phyloP scores from a whole-genome alignment of 73 alveolate genomes.

The Paramecium tetraurelia region DNA sequence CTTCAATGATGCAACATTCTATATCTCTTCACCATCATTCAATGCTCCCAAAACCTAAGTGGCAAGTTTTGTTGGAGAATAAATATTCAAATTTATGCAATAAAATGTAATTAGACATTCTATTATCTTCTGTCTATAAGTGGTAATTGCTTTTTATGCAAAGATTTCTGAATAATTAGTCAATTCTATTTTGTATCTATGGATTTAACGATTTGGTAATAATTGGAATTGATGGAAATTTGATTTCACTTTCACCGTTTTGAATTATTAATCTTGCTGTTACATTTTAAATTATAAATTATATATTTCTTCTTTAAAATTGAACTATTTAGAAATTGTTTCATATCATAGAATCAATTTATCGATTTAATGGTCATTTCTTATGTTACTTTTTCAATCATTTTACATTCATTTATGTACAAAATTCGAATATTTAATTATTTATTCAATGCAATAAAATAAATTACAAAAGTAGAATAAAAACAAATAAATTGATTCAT shows the following conservation, averaged over 20 bases:
- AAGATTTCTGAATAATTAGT: background rate
- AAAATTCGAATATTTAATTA: background rate
- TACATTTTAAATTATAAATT: background rate
- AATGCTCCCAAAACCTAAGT: background rate
- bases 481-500: background rate
- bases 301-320: background rate
- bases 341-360: background rate
- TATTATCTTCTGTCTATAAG: background rate
- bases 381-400: background rate
- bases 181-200: background rate
- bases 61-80: background rate
- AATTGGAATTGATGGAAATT: background rate
- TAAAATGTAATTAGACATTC: background rate
- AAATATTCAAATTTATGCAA: background rate
- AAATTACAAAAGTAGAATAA: background rate
- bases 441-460: background rate
- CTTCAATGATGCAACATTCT: background rate
- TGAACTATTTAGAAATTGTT: too few species aligned
- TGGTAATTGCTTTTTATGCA: background rate
- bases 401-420: background rate
- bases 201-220: background rate
- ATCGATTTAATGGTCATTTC: background rate
- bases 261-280: conserved; percentile 3
- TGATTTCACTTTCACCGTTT: background rate
- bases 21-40: background rate